Base-by-base conservation (phyloP, 2,329 filamentous ascomycete genomes). In the Aspergillus floridensis region DNA sequence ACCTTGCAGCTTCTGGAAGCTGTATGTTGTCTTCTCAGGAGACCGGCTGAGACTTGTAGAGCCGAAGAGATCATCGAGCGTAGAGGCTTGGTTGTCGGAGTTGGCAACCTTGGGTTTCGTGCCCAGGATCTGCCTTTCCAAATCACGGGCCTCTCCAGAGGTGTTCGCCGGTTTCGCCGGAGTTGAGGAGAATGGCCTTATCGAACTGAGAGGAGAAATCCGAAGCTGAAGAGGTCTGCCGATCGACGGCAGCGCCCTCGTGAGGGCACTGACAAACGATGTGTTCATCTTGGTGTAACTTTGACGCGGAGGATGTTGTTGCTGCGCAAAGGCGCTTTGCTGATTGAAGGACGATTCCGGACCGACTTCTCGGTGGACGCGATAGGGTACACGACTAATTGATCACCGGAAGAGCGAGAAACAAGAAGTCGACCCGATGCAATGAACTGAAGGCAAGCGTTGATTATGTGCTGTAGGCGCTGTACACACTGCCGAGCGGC, bases 171-270 rank as follows among this genome's bases (percentile, higher is more conserved):
- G 63, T 60, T 62, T 62, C 32, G 60, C 65, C 41, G 60, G 57
- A 16, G 74, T 69, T 12, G 68, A 70, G 1, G 76, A 77, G 56
- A 80, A 75, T 1, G 65, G 59, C 59, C 72, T 72, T 47, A 60
- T 56, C 14, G 70, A 66, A 29, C 63, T 61, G 52, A 69, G 46
- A 5, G 62, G 58, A n/a, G 64, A 58, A 4, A 63, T 38, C 56
- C 62, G 65, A 16, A 67, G 49, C 32, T 68, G 68, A 51, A 62
- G 70, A 63, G 68, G 67, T 49, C 71, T 72, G 61, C 65, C 66
- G 64, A 70, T 49, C 41, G 72, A 70, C 32, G 74, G 72, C 61
- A 75, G 59, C 16, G 67, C 67, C 65, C 70, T 72, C 54, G 69
- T 64, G 58, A 76, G 58, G 47, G 67, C 58, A 60, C 62, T 73